A percentile compares a stretch with the other conserved stretches of the same genome.
phyloP scores from a whole-genome alignment of 1,284 basidiomycete genomes.

The Moesziomyces sp. region DNA sequence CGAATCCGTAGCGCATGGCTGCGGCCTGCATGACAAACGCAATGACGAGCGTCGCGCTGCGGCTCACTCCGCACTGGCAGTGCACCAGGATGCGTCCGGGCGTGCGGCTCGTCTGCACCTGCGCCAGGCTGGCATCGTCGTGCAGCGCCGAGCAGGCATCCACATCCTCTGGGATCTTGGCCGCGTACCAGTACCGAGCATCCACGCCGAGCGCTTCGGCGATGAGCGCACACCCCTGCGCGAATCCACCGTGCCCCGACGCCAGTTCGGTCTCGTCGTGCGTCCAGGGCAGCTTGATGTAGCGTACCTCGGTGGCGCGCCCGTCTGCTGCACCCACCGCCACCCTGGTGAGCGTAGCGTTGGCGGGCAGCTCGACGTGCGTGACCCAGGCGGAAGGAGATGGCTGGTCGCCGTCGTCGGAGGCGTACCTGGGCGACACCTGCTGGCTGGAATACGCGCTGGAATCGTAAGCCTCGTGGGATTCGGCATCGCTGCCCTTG shows the following conservation, averaged over 20 bases:
- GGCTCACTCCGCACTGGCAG: slow-evolving; percentile 89
- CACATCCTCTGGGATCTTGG: slow-evolving; percentile 70
- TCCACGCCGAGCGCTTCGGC: slow-evolving; percentile 75
- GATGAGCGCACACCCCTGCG: slow-evolving; percentile 57
- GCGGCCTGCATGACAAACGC: slow-evolving; percentile 95
- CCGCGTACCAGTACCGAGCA: slow-evolving; percentile 38
- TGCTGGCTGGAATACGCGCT: slow-evolving; percentile 16
- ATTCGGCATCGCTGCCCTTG: slow-evolving; percentile 4
- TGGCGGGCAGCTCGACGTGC: slow-evolving; percentile 48
- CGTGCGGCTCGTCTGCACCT: slow-evolving; percentile 19
- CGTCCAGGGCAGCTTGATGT: slow-evolving; percentile 92
- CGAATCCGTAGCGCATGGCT: slow-evolving; percentile 73
- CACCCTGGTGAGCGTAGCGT: slow-evolving; percentile 47
- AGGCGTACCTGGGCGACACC: slow-evolving; percentile 15
- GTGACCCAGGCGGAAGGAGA: slow-evolving; percentile 33
- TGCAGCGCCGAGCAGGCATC: slow-evolving; percentile 70
- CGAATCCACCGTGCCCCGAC: slow-evolving; percentile 49
- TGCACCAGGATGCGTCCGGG: slow-evolving; percentile 59
- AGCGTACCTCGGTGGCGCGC: slow-evolving; percentile 67
- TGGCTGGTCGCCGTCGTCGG: slow-evolving; percentile 15
- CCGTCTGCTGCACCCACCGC: slow-evolving; percentile 24
- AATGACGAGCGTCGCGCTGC: slow-evolving; percentile 90
- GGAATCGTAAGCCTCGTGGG: background rate
- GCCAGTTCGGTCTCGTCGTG: slow-evolving; percentile 72
- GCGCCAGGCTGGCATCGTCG: slow-evolving; percentile 25